phyloP scores from a whole-genome alignment of 2,329 filamentous ascomycete genomes.

The Madurella fahalii region DNA sequence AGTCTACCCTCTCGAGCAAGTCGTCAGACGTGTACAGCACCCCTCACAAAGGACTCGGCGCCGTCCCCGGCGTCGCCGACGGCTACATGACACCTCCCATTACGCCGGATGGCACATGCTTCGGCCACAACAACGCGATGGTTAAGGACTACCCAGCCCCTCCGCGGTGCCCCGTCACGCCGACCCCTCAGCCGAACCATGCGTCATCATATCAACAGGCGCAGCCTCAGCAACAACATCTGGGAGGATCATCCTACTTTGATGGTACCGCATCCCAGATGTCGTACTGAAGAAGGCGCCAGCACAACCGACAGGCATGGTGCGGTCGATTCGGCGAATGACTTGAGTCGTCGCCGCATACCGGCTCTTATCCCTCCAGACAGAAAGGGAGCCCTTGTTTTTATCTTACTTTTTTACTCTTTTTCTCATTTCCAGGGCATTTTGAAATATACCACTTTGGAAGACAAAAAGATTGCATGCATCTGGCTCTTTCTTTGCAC shows the following conservation, averaged over 20 bases:
- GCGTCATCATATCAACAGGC: constrained; percentile 29
- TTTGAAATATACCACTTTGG: constrained; percentile 37
- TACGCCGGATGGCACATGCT: constrained; percentile 67
- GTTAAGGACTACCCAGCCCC: constrained; percentile 48
- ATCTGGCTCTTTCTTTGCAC: constrained; percentile 37
- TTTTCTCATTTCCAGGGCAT: constrained; percentile 21
- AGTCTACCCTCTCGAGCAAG: constrained; percentile 47
- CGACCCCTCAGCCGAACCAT: constrained; percentile 50
- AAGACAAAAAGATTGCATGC: constrained; percentile 43
- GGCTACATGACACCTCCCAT: constrained; percentile 84
- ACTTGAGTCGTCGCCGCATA: constrained; percentile 7
- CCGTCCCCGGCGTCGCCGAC: constrained; percentile 57
- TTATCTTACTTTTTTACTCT: constrained; percentile 17
- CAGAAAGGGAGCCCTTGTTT: constrained; percentile 1
- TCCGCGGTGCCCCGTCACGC: constrained; percentile 59
- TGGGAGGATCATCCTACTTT: constrained; percentile 44
- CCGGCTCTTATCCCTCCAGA: neutral
- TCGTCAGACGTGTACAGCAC: constrained; percentile 66
- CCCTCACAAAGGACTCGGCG: constrained; percentile 69
- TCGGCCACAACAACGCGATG: constrained; percentile 39
- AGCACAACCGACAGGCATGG: neutral
- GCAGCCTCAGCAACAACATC: constrained; percentile 37
- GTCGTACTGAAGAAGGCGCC: constrained; percentile 18
- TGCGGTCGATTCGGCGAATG: constrained; percentile 7
- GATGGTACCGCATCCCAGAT: constrained; percentile 34